Conservation (phyloP, 2,329 filamentous ascomycete genomes). For the Keithomyces neogunnii region DNA sequence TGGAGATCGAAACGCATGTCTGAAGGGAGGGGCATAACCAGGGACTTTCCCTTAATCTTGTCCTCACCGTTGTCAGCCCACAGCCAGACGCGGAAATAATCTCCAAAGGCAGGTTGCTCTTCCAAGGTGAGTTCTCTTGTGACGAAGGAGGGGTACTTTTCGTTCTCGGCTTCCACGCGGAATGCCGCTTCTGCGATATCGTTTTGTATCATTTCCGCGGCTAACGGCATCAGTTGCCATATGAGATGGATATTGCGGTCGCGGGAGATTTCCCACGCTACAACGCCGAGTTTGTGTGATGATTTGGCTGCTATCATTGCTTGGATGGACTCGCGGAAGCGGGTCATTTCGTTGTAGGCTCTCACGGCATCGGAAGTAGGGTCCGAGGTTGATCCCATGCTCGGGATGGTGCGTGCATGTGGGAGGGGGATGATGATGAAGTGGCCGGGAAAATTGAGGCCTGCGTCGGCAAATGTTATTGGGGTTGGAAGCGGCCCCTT, state of each 20-base stretch:
- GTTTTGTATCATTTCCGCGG: conserved; percentile 55
- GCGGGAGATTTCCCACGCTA: conserved; percentile 90
- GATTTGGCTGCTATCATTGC: conserved; percentile 59
- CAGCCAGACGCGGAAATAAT: conserved; percentile 79
- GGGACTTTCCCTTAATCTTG: conserved; percentile 49
- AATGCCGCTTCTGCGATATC: conserved; percentile 84
- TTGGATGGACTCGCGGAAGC: conserved; percentile 70
- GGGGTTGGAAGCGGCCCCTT: conserved; percentile 77
- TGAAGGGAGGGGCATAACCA: conserved; percentile 66
- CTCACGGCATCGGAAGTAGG: conserved; percentile 45
- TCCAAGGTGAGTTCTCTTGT: conserved; percentile 40
- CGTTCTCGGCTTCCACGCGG: conserved; percentile 77
- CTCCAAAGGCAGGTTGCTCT: conserved; percentile 37
- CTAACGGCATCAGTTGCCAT: conserved; percentile 85
- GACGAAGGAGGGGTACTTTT: conserved; percentile 43
- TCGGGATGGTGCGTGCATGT: conserved; percentile 67
- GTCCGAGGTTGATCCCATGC: conserved; percentile 49
- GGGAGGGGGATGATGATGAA: conserved; percentile 84
- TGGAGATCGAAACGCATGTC: conserved; percentile 80
- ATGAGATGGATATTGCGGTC: conserved; percentile 76
- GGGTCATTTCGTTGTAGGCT: conserved; percentile 73
- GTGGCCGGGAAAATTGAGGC: conserved; percentile 71
- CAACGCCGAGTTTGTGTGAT: conserved; percentile 59
- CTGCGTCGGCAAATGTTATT: conserved; percentile 54
- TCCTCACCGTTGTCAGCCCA: conserved; percentile 54